These are phyloP conservation scores for Leptographium wingfieldii DNA, from an alignment of 2,329 filamentous ascomycete species.

Conservation along the genomic window DNA sequence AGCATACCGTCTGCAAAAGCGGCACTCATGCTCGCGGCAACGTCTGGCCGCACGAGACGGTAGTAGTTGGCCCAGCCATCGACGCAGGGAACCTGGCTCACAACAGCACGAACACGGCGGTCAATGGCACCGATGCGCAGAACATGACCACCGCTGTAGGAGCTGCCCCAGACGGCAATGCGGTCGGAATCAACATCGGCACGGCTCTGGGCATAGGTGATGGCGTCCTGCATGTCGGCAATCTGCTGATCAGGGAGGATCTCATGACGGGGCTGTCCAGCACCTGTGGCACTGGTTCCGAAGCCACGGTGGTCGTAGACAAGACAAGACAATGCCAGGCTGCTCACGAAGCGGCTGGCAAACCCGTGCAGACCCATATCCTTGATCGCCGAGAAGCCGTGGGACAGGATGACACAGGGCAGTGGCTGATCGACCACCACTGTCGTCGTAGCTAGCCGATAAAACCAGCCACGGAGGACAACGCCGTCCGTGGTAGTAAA, in stretches of 20 bases:
- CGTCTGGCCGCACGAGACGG: conserved; percentile 20
- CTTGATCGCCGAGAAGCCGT: conserved; percentile 5
- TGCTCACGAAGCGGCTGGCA: conserved; percentile 14
- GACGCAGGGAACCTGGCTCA: conserved; percentile 24
- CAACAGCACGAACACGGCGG: conserved; percentile 24
- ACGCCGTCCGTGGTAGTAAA: conserved; percentile 17
- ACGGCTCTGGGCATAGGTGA: conserved; percentile 19
- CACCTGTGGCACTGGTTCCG: conserved; percentile 19
- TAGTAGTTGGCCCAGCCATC: conserved; percentile 21
- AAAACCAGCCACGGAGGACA: conserved; percentile 19
- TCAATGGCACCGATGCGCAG: conserved; percentile 25
- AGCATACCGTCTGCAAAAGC: not conserved
- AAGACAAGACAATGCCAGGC: conserved; percentile 17
- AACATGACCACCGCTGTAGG: conserved; percentile 26
- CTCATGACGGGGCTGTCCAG: conserved; percentile 17
- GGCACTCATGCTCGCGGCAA: conserved; percentile 6
- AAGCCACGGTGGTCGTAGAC: conserved; percentile 23
- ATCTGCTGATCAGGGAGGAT: conserved; percentile 19
- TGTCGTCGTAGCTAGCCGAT: conserved; percentile 6
- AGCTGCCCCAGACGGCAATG: conserved; percentile 21
- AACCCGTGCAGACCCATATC: conserved; percentile 11
- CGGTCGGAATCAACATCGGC: not conserved
- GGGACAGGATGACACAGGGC: not conserved
- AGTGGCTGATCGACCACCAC: not conserved
- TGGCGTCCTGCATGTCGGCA: conserved; percentile 23